Base-by-base conservation (phyloP, 345 rosid species). In the Salix koriyanagi region DNA sequence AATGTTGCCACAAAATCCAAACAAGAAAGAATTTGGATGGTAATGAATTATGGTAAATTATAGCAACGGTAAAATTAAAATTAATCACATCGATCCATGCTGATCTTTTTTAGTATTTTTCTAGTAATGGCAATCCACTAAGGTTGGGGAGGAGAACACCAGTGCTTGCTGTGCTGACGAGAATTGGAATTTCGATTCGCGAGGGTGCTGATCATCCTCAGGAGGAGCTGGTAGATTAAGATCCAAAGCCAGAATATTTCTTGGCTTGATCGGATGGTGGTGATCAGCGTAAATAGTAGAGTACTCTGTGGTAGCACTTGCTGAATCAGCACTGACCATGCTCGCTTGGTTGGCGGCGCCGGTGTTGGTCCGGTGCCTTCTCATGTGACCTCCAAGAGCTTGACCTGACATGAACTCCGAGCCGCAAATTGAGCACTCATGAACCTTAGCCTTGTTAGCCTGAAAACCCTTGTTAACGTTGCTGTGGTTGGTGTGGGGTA, bases 311-410 rank as follows among this genome's bases (percentile, higher is more conserved):
- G 39, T 21, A 37, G 44, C 28, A 41, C 8, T n/a, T n/a, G 61
- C n/a, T n/a, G 61, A 56, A n/a, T 56, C 61, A 2, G 61, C n/a
- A 56, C 8, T n/a, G 61, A 56, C n/a, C 25, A 7, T 41, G 6
- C 60, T 72, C 1, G 70, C 64, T 34, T 76, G 74, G 82, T 23
- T 28, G 77, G 72, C 37, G 37, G 37, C 80, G 77, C 73, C 80
- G 0, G 83, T 69, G 19, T 72, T 76, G 7, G 91, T 76, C 66
- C 98, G 87, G 60, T 96, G 99, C 81, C 99, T 84, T 76, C 99
- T 91, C 98, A 96, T 96, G 86, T 96, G 99, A 13, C 99, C 98
- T 2, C 99, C 99, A 4, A 96, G 88, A 2, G 99, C 99, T 85
- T 96, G 99, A 3, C 99, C 99, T 0, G 98, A 94, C 14, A 83